Base-by-base conservation (phyloP, 2,329 filamentous ascomycete genomes). In the Botrytis pseudocinerea region DNA sequence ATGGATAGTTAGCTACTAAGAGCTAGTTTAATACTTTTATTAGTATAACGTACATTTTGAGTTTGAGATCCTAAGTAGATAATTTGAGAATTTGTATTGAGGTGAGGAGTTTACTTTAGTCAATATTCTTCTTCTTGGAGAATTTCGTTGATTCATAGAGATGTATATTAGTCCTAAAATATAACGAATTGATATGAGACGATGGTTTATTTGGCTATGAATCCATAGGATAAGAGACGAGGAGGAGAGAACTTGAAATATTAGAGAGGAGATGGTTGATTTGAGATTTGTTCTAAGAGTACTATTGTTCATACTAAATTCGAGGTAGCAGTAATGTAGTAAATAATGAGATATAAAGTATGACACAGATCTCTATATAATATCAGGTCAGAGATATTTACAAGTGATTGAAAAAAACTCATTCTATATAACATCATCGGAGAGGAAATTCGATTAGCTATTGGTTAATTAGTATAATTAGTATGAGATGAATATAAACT, bases 401-500 rank as follows among this genome's bases (percentile, higher is more conserved):
- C 5, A 0, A 28, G 2, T 28, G 4, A 28, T 4, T 6, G 16
- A 28, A 8, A 8, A 28, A 28, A 54, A 8, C 2, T 1, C 6
- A 54, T 16, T 54, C 14, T 18, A 54, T 18, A 18, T 14, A 18
- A 28, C 1, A 28, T 16, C 5, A 18, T 18, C 4, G n/a, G 2
- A 18, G 5, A 28, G 2, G 1, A 28, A 18, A 8, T 14, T 16
- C 6, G 2, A 54, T 54, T 16, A 54, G n/a, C 5, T 8, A 28
- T 28, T 18, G 6, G 16, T 14, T n/a, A 28, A 8, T 0, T 16
- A 8, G 10, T 44, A n/a, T n/a, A 28, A 8, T 0, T 16, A 8
- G 10, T 44, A n/a, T n/a, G 0, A 28, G 51, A 2, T 0, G 14
- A 28, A 28, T 9, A 18, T 9, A 8, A 28, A 54, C 5, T 14